A percentile compares a stretch with the other conserved stretches of the same genome.
phyloP scores from a whole-genome alignment of 2,329 filamentous ascomycete genomes.

The Neonectria ditissima region DNA sequence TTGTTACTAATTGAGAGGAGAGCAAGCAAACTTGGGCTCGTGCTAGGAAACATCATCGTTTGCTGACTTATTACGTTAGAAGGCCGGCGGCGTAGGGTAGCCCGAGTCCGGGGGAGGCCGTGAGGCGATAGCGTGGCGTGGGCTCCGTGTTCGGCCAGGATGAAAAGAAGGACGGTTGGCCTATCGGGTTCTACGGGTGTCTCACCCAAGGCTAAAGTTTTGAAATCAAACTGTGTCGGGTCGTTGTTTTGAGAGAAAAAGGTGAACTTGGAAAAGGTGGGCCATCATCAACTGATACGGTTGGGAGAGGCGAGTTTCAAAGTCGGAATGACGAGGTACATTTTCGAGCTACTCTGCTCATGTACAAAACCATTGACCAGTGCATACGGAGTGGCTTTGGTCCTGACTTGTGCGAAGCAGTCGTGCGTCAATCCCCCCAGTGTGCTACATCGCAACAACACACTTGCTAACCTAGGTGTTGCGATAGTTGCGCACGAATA shows the following conservation, averaged over 20 bases:
- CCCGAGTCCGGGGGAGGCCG: conserved; percentile 19
- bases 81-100: conserved; percentile 7
- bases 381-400: no score
- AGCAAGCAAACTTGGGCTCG: background rate
- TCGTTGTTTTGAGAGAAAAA: background rate
- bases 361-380: background rate
- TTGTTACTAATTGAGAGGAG: background rate
- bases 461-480: no score
- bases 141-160: conserved; percentile 40
- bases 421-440: background rate
- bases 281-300: background rate
- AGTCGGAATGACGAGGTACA: background rate
- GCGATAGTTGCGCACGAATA: conserved; percentile 1
- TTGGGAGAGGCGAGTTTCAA: background rate
- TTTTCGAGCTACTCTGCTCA: background rate
- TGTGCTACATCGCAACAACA: background rate
- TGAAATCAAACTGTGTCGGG: background rate
- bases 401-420: background rate
- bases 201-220: background rate
- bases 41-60: conserved; percentile 1
- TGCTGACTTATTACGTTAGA: conserved; percentile 20
- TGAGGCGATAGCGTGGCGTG: conserved; percentile 9
- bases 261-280: no score
- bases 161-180: background rate
- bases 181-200: background rate